phyloP scores from a whole-genome alignment of 768 basidiomycete genomes.

The Termitomyces sp. region DNA sequence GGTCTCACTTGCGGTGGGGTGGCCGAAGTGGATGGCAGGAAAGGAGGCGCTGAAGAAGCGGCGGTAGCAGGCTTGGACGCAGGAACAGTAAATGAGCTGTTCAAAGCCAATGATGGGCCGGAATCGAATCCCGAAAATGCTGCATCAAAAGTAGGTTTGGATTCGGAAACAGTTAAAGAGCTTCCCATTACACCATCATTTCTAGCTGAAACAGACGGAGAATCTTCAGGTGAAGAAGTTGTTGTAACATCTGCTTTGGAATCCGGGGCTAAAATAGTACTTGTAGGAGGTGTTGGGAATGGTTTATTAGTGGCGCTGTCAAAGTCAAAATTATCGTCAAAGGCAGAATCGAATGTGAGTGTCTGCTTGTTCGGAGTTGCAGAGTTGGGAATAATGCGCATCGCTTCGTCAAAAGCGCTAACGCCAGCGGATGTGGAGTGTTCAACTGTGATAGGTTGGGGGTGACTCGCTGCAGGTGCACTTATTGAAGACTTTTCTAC shows the following conservation, averaged over 20 bases:
- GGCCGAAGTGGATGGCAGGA: slow-evolving; percentile 20
- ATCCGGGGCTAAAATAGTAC: slow-evolving; percentile 18
- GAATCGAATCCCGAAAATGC: slow-evolving; percentile 47
- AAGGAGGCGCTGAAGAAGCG: slow-evolving; percentile 18
- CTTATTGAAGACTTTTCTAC: slow-evolving; percentile 5
- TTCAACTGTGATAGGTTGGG: slow-evolving; percentile 6
- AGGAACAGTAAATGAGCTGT: slow-evolving; percentile 30
- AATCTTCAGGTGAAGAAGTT: not conserved
- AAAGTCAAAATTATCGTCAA: slow-evolving; percentile 61
- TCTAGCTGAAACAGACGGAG: not conserved
- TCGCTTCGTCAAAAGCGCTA: slow-evolving; percentile 71
- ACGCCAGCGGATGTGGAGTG: slow-evolving; percentile 36
- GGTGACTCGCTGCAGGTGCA: slow-evolving; percentile 2
- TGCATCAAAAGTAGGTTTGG: slow-evolving; percentile 36
- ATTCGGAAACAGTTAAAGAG: not conserved
- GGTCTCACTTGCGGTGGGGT: slow-evolving; percentile 29
- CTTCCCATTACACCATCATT: not conserved
- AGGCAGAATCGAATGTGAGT: slow-evolving; percentile 61
- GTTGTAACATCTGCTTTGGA: not conserved
- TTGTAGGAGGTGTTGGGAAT: slow-evolving; percentile 22
- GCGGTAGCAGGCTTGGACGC: slow-evolving; percentile 8
- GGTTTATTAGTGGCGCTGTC: slow-evolving; percentile 28
- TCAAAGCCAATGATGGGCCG: slow-evolving; percentile 32
- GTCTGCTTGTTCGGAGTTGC: slow-evolving; percentile 28
- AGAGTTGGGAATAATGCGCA: slow-evolving; percentile 46